Conservation (phyloP, 192 early-diverging fungal genomes). For the Tieghemiomyces parasiticus region DNA sequence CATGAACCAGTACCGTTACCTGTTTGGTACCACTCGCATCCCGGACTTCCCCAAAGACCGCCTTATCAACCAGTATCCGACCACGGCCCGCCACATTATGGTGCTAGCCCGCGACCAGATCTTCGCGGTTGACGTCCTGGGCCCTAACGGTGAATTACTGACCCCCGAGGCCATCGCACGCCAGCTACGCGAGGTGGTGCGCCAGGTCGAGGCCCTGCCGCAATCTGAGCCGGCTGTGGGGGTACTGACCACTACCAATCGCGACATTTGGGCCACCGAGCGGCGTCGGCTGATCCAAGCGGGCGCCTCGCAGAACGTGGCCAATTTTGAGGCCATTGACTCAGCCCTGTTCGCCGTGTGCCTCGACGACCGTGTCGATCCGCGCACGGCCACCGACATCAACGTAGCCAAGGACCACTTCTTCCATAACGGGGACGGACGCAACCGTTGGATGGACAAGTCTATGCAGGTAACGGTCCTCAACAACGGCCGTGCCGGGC, state of each 20-base stretch:
- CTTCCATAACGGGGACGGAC: conserved; percentile 60
- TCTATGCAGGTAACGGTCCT: conserved; percentile 75
- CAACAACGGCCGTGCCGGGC: conserved; percentile 69
- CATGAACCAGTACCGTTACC: conserved; percentile 89
- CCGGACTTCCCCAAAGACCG: conserved; percentile 51
- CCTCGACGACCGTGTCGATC: conserved; percentile 57
- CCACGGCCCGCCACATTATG: conserved; percentile 63
- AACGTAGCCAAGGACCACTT: conserved; percentile 54
- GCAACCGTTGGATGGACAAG: conserved; percentile 97
- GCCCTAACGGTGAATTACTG: conserved; percentile 46
- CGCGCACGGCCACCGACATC: conserved; percentile 35
- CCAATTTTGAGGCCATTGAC: conserved; percentile 48
- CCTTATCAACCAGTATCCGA: conserved; percentile 53
- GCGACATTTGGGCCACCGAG: conserved; percentile 73
- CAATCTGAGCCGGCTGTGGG: conserved; percentile 51
- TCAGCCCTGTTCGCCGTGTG: conserved; percentile 75
- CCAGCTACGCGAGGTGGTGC: conserved; percentile 27
- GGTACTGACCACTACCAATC: conserved; percentile 68
- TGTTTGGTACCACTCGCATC: conserved; percentile 70
- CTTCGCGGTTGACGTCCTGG: conserved; percentile 64
- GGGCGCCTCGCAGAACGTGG: conserved; percentile 24
- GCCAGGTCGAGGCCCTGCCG: conserved; percentile 25
- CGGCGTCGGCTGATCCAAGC: conserved; percentile 29
- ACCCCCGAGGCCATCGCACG: conserved; percentile 26
- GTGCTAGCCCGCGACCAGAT: conserved; percentile 77